These are phyloP conservation scores for Fragilaria radians DNA, from an alignment of 108 stramenopile genomes.

Conservation along the genomic window DNA sequence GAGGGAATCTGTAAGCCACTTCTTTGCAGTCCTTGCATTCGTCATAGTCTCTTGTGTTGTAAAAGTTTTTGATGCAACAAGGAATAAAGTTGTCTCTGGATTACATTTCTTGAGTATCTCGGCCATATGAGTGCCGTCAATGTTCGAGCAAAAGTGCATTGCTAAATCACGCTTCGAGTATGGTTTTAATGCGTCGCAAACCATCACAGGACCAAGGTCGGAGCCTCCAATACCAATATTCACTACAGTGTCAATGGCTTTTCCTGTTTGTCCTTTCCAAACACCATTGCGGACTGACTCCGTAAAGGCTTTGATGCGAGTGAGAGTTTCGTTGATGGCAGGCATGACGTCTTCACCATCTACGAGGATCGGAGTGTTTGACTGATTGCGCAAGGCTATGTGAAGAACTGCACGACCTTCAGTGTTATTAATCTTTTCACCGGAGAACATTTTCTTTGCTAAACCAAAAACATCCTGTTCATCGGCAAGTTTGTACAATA, in stretches of 20 bases:
- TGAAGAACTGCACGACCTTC: conserved; percentile 79
- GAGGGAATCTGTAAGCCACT: conserved; percentile 79
- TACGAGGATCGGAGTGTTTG: conserved; percentile 69
- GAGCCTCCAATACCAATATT: conserved; percentile 95
- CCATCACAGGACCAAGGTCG: conserved; percentile 97
- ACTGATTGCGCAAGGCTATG: conserved; percentile 70
- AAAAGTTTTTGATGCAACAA: conserved; percentile 95
- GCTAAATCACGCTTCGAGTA: conserved; percentile 76
- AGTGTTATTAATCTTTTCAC: conserved; percentile 87
- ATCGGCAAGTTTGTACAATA: conserved; percentile 75
- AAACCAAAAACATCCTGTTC: conserved; percentile 68
- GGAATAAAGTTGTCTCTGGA: conserved; percentile 83
- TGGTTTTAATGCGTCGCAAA: conserved; percentile 90
- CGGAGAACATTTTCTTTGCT: conserved; percentile 82
- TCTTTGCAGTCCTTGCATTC: conserved; percentile 90
- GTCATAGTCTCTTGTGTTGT: conserved; percentile 99
- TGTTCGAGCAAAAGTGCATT: conserved; percentile 95
- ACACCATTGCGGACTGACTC: conserved; percentile 77
- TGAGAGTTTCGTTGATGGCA: conserved; percentile 76
- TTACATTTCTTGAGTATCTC: conserved; percentile 84
- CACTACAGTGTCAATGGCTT: conserved; percentile 80
- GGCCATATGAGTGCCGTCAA: conserved; percentile 93
- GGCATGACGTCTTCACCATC: conserved; percentile 92
- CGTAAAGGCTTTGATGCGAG: conserved; percentile 82
- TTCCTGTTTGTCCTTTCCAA: conserved; percentile 92